These are phyloP conservation scores for Diplogelasinospora grovesii DNA, from an alignment of 495 filamentous ascomycete species.

Conservation along the genomic window DNA sequence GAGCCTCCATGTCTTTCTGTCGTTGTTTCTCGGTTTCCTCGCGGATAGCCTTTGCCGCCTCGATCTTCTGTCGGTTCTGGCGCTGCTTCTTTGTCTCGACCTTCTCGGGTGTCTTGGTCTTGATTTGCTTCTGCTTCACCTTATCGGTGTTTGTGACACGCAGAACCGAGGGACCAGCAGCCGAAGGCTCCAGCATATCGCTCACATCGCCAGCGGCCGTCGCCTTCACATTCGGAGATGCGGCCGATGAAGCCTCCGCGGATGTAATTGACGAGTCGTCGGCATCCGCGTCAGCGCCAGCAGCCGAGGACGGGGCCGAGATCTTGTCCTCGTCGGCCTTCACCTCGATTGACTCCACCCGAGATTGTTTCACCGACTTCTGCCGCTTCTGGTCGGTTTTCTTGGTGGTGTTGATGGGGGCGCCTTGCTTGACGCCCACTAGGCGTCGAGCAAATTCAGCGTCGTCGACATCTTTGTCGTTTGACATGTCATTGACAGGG, in stretches of 20 bases:
- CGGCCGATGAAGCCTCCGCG: too few species aligned
- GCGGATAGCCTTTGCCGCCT: slow-evolving; percentile 61
- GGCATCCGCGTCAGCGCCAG: slow-evolving; percentile 75
- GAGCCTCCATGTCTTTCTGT: slow-evolving; percentile 65
- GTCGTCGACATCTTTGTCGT: slow-evolving; percentile 58
- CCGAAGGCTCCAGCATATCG: slow-evolving; percentile 77
- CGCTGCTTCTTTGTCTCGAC: slow-evolving; percentile 86
- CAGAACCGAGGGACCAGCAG: slow-evolving; percentile 65
- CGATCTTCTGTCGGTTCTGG: slow-evolving; percentile 75
- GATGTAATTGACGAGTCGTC: slow-evolving; percentile 62
- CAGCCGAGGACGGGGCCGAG: slow-evolving; percentile 62
- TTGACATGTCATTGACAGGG: slow-evolving; percentile 31
- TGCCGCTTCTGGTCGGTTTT: slow-evolving; percentile 55
- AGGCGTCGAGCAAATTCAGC: slow-evolving; percentile 69
- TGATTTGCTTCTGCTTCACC: slow-evolving; percentile 56
- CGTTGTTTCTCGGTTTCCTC: slow-evolving; percentile 70
- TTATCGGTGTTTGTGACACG: slow-evolving; percentile 63
- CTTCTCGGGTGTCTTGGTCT: slow-evolving; percentile 43
- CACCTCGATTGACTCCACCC: slow-evolving; percentile 36
- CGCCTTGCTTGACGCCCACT: slow-evolving; percentile 57
- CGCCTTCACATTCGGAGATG: slow-evolving; percentile 53
- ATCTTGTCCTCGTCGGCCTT: slow-evolving; percentile 29
- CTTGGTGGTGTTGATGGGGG: slow-evolving; percentile 47
- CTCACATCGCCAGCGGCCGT: slow-evolving; percentile 56
- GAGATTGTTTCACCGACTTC: slow-evolving; percentile 51